Percentiles rank a stretch among this genome's conserved stretches.
Evolutionary conservation across 345 rosid species (phyloP).

Genomic region (Brassica nigra): DNA sequence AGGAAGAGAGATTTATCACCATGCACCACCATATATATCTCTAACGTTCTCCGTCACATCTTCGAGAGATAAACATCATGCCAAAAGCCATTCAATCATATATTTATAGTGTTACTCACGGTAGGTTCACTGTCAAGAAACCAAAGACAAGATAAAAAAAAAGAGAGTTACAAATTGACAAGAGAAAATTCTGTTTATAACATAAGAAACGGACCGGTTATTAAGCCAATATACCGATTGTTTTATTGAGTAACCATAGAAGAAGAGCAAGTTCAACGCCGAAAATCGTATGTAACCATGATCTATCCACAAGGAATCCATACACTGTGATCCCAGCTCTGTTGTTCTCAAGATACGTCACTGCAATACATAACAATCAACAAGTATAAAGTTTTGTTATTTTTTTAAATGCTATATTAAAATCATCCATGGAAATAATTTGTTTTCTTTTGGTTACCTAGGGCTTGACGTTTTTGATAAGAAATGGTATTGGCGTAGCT

Average conservation of each 20-base stretch:
- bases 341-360: conserved; percentile 81
- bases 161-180: conserved; percentile 18
- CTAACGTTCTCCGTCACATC: neutral
- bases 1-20: neutral
- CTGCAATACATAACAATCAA: conserved; percentile 44
- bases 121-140: conserved; percentile 37
- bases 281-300: conserved; percentile 81
- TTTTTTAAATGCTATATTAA: neutral
- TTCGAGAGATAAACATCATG: conserved; percentile 21
- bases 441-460: conserved; percentile 49
- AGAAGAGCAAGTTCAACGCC: conserved; percentile 77
- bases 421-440: neutral
- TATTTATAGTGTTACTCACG: conserved; percentile 19
- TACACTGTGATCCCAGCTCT: conserved; percentile 83
- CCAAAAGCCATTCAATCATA: conserved; percentile 16
- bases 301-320: conserved; percentile 82
- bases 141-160: conserved; percentile 2
- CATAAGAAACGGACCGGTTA: neutral
- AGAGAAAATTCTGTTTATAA: conserved; percentile 1
- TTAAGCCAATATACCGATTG: conserved; percentile 53
- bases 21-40: conserved; percentile 5
- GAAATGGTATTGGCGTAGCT: conserved; percentile 71
- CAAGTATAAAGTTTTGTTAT: neutral
- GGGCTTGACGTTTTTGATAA: conserved; percentile 84
- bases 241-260: conserved; percentile 92